Evolutionary conservation across 805 yeast genomes (phyloP), one percentile per base, ranked within the genome.

Genomic region (Nakazawaea anatomiae): DNA sequence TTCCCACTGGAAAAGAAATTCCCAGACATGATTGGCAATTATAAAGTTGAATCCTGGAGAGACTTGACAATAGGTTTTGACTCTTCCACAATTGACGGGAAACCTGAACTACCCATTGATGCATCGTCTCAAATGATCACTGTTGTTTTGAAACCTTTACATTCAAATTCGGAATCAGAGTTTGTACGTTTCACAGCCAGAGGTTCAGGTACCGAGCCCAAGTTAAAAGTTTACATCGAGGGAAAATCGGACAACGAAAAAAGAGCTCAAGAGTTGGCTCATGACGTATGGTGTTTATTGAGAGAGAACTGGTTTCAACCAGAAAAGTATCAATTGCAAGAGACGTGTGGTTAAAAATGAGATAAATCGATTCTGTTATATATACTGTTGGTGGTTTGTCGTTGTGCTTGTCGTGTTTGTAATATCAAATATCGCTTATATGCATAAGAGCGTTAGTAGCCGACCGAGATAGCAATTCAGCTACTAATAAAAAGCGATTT

Each of bases 161-260:
- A 52, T 1, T 44, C 53, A 5, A 28, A 47, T 14, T 12, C 29
- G 12, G 54, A 48, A 6, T 53, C 36, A 9, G 77, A 72, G 41
- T 56, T 55, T 25, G 82, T 89, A 2, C 69, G 96, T 36, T 83
- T 91, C 61, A 91, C 98, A 0, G 82, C 88, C 46, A 76, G 99
- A 48, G 97, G 97, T 0, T 89, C 96, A 3, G 99, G 99, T 9
- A 92, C 99, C 0, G 99, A 92, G 65, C 97, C 97, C 2, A 92
- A 92, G 64, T 72, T 92, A 55, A 92, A 92, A 65, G 87, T 92
- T 0, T 92, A 92, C 67, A 83, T 92, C 35, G 99, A 92, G 62
- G 94, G 95, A 0, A 66, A 67, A 41, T 75, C 89, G 0, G 46
- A 55, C 0, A 64, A 70, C 7, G 87, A 76, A 42, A 60, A 53